phyloP scores from a whole-genome alignment of 371 early-diverging fungal species.

The Syncephalis fuscata region DNA sequence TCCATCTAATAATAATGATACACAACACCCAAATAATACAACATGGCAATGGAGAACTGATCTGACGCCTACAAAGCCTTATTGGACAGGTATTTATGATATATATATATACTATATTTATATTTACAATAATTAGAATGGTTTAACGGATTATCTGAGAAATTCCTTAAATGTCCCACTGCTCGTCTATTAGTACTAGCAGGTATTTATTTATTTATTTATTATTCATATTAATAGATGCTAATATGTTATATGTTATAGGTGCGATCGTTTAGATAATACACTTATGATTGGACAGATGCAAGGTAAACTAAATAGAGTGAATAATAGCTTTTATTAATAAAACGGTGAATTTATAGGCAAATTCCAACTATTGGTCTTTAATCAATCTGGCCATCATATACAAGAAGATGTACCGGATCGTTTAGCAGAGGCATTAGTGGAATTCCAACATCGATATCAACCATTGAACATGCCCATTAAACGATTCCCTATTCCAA shows the following conservation, averaged over 20 bases:
- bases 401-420: slow-evolving; percentile 83
- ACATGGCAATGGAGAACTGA: slow-evolving; percentile 52
- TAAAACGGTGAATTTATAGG: slow-evolving; percentile 12
- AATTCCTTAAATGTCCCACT: slow-evolving; percentile 49
- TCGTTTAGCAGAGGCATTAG: slow-evolving; percentile 41
- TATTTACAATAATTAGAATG: slow-evolving; percentile 21
- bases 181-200: slow-evolving; percentile 74
- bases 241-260: no score
- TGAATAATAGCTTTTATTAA: no score
- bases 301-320: slow-evolving; percentile 29
- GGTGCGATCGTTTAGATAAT: slow-evolving; percentile 83
- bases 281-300: slow-evolving; percentile 87
- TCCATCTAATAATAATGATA: slow-evolving; percentile 1
- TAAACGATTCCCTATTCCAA: not conserved
- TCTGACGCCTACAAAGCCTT: slow-evolving; percentile 42
- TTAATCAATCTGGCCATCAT: slow-evolving; percentile 74
- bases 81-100: slow-evolving; percentile 38
- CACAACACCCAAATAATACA: not conserved
- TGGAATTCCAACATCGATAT: slow-evolving; percentile 72
- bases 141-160: slow-evolving; percentile 66
- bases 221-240: no score
- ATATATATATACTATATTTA: no score
- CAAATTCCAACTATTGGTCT: slow-evolving; percentile 73
- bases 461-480: slow-evolving; percentile 41
- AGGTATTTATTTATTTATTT: slow-evolving; percentile 6